Percentiles rank a stretch among this genome's conserved stretches.
Evolutionary conservation across 192 early-diverging fungal genomes (phyloP).

Genomic region (Chytriomyces sp.): DNA sequence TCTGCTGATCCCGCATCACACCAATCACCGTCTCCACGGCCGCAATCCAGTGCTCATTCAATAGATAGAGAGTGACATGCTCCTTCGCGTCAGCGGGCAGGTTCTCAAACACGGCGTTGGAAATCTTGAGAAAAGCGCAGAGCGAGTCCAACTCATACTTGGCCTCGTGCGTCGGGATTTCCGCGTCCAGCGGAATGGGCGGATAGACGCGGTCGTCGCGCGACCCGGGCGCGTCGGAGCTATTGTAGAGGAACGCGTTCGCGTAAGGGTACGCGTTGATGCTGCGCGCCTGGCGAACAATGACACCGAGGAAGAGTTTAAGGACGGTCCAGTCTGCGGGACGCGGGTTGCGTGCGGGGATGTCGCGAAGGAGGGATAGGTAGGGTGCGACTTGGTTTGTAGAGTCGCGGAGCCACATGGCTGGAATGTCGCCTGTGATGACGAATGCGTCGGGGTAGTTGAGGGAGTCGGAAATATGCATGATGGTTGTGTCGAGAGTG

Average conservation of each 20-base stretch:
- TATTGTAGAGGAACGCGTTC: constrained; percentile 61
- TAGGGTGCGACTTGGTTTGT: constrained; percentile 55
- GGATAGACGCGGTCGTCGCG: constrained; percentile 50
- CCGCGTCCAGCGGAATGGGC: constrained; percentile 25
- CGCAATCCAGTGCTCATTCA: constrained; percentile 43
- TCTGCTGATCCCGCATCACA: constrained; percentile 46
- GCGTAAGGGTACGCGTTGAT: constrained; percentile 41
- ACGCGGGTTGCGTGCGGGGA: neutral
- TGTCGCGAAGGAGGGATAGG: neutral
- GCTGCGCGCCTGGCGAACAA: constrained; percentile 55
- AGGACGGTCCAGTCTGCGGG: neutral
- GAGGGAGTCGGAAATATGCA: neutral
- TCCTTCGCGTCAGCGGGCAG: constrained; percentile 40
- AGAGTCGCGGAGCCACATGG: constrained; percentile 77
- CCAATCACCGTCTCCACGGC: constrained; percentile 51
- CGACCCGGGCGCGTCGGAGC: constrained; percentile 6
- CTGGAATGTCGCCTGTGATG: constrained; percentile 72
- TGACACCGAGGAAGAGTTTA: constrained; percentile 52
- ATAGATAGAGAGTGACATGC: constrained; percentile 17
- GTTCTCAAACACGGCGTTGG: constrained; percentile 54
- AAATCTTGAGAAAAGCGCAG: constrained; percentile 63
- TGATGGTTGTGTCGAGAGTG: constrained; percentile 70
- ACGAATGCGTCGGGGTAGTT: constrained; percentile 61
- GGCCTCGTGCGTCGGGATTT: constrained; percentile 55
- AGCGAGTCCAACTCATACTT: constrained; percentile 75